phyloP scores from a whole-genome alignment of 202 grass and related monocot species.

The Setaria italica region DNA sequence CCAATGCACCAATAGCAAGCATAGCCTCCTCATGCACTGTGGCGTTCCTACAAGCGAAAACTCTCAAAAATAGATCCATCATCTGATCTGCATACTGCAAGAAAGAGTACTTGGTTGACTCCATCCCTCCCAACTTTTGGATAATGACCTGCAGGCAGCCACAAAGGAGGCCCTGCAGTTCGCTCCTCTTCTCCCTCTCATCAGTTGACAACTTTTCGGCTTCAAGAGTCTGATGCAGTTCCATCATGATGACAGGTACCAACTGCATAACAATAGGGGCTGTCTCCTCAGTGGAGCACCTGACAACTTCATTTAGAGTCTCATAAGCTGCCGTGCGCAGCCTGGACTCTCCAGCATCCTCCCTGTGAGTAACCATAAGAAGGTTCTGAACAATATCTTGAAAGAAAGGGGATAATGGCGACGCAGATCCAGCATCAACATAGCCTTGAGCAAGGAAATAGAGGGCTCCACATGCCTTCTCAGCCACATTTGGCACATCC shows the following conservation, averaged over 20 bases:
- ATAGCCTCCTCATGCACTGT: constrained; percentile 95
- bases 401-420: constrained; percentile 82
- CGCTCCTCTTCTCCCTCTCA: constrained; percentile 84
- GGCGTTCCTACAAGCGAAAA: constrained; percentile 85
- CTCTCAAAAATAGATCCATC: constrained; percentile 91
- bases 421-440: constrained; percentile 70
- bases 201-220: constrained; percentile 78
- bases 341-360: constrained; percentile 80
- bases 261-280: constrained; percentile 88
- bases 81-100: constrained; percentile 89
- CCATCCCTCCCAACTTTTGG: constrained; percentile 81
- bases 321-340: constrained; percentile 88
- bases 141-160: constrained; percentile 90
- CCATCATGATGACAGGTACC: constrained; percentile 88
- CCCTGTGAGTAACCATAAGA: constrained; percentile 86
- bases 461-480: constrained; percentile 88
- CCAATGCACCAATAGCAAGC: constrained; percentile 94
- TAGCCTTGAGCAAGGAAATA: constrained; percentile 95
- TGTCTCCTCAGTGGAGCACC: constrained; percentile 80
- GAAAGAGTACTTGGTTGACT: constrained; percentile 80
- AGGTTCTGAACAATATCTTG: constrained; percentile 93
- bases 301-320: constrained; percentile 90
- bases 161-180: constrained; percentile 89
- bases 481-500: constrained; percentile 94
- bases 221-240: constrained; percentile 87